phyloP scores from a whole-genome alignment of 2,329 filamentous ascomycete genomes.

The Sphaceloma murrayae region DNA sequence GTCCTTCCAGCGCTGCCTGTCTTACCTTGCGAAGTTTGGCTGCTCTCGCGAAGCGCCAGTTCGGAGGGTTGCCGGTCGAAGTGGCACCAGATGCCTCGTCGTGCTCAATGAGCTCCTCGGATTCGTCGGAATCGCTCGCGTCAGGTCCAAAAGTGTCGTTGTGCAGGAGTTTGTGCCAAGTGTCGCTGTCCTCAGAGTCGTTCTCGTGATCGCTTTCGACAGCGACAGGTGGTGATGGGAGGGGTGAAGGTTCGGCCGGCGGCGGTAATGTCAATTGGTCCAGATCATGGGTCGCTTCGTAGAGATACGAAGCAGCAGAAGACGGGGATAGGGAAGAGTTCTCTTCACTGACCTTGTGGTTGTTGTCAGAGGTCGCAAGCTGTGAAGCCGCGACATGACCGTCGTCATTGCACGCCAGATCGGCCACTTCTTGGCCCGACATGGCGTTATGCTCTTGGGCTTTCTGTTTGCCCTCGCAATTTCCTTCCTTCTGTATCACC shows the following conservation, averaged over 20 bases:
- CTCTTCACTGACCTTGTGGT: neutral
- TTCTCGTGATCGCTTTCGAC: constrained; percentile 8
- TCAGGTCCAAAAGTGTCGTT: neutral
- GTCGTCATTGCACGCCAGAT: constrained; percentile 13
- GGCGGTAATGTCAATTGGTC: neutral
- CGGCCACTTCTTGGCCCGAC: constrained; percentile 8
- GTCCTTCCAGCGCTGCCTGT: neutral
- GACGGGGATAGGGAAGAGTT: neutral
- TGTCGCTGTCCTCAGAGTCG: constrained; percentile 7
- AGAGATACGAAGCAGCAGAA: constrained; percentile 6
- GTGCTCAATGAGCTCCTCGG: constrained; percentile 1
- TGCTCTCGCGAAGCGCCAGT: constrained; percentile 12
- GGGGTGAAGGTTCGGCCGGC: neutral
- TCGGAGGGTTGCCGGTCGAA: constrained; percentile 1
- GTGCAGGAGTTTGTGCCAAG: constrained; percentile 7
- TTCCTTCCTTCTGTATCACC: neutral
- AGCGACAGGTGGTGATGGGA: neutral
- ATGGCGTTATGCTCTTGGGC: neutral
- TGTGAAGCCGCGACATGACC: constrained; percentile 13
- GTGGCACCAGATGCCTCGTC: neutral
- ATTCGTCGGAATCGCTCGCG: neutral
- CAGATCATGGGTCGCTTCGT: neutral
- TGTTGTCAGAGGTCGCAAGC: constrained; percentile 12
- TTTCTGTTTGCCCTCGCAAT: neutral
- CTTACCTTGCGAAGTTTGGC: constrained; percentile 5